Base-by-base conservation (phyloP, 1,284 basidiomycete species). In the Pseudozyma tsukubaensis region DNA sequence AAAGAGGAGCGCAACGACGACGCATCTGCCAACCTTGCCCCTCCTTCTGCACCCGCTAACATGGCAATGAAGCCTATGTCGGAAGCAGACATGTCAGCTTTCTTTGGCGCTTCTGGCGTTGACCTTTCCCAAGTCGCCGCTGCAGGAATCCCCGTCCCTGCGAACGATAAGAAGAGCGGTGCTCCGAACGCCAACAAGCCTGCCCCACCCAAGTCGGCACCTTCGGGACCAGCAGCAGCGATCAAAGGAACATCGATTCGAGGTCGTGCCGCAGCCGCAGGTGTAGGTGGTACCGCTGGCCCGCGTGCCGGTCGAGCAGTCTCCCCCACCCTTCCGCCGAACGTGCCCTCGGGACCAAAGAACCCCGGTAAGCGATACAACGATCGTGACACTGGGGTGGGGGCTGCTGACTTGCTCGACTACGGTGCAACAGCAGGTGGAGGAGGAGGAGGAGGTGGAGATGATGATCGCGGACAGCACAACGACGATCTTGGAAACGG, bases 351-450 rank as follows among this genome's bases (percentile, higher is more conserved):
- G 1, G 79, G 79, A 2, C 79, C 79, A 1, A 71, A 71, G 45
- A 77, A 77, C 42, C 75, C 71, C 2, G 78, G 72, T 19, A 71
- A 71, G 59, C 50, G 80, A 34, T 83, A 83, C 68, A 83, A 77
- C 37, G 82, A 83, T 50, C 75, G 82, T 10, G 82, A 83, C 24
- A 77, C 66, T 11, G 77, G 75, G 6, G 50, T 67, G 7, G 80
- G 80, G n/a, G 69, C 65, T 0, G 76, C 65, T 13, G 82, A 82
- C 29, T 52, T 65, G 18, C 77, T 84, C 42, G 81, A 84, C 61
- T 84, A 84, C 49, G 82, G 82, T 18, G 77, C 72, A 9, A 59
- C 60, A n/a, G 59, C 50, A 19, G 67, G 62, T 7, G 65, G 65
- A 14, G 64, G 54, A 8, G 64, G 57, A 5, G 73, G 54, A 12